These are phyloP conservation scores for Fusarium continuum DNA, from an alignment of 2,329 filamentous ascomycete species.

Conservation along the genomic window DNA sequence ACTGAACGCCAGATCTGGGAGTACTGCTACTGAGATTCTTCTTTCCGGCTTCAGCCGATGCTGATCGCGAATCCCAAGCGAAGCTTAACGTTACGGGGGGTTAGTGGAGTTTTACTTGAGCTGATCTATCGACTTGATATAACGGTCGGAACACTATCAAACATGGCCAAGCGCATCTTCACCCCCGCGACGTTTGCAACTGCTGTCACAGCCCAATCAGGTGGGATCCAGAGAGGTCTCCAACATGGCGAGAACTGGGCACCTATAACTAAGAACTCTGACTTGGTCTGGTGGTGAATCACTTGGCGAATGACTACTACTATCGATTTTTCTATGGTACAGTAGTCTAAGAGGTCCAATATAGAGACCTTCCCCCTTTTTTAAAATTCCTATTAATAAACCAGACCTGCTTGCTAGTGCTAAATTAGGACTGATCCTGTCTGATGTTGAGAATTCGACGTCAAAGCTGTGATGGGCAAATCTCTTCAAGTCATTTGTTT, in stretches of 20 bases:
- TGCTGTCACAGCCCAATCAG: neutral
- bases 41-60: too few relatives aligned
- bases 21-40: neutral
- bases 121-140: slow-evolving; percentile 11
- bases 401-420: too few relatives aligned
- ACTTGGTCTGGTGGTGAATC: too few relatives aligned
- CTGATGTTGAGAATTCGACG: too few relatives aligned
- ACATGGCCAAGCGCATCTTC: neutral
- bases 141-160: neutral
- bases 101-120: slow-evolving; percentile 4
- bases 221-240: slow-evolving; percentile 1
- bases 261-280: neutral
- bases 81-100: neutral
- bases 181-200: neutral
- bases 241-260: slow-evolving; percentile 25
- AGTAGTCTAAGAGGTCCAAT: too few relatives aligned
- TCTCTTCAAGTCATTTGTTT: too few relatives aligned
- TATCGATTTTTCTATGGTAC: too few relatives aligned
- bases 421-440: too few relatives aligned
- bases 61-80: neutral
- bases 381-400: too few relatives aligned
- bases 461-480: too few relatives aligned
- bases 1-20: neutral
- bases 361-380: too few relatives aligned
- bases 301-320: too few relatives aligned